phyloP scores from a whole-genome alignment of 345 rosid species.

The Melaleuca quinquenervia region DNA sequence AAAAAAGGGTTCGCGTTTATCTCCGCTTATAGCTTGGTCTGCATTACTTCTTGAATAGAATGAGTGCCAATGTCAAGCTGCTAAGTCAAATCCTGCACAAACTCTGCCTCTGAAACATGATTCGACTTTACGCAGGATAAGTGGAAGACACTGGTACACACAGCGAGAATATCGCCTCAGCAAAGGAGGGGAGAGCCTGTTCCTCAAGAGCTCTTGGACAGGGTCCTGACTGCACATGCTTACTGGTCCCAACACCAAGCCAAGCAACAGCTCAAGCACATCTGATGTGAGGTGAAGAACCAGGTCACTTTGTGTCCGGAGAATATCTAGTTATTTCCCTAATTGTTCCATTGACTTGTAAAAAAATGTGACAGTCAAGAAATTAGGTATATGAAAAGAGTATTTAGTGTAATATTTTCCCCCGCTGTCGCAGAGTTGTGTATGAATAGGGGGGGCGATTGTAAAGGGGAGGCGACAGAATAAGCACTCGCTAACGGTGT shows the following conservation, averaged over 20 bases:
- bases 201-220: constrained; percentile 86
- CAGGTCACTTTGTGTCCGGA: neutral
- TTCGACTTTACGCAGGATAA: constrained; percentile 49
- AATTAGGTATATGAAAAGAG: neutral
- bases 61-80: neutral
- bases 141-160: constrained; percentile 96
- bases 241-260: constrained; percentile 90
- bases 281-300: neutral
- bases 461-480: neutral
- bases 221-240: constrained; percentile 86
- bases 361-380: neutral
- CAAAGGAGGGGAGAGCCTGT: constrained; percentile 99
- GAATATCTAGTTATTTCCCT: neutral
- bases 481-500: neutral
- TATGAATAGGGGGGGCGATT: neutral
- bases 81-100: neutral
- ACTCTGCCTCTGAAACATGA: neutral
- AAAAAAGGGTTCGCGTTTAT: neutral
- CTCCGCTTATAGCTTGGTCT: neutral
- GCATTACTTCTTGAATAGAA: neutral
- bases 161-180: constrained; percentile 94
- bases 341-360: neutral
- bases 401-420: neutral
- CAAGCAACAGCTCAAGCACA: constrained; percentile 50
- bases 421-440: neutral